phyloP scores from a whole-genome alignment of 2,329 filamentous ascomycete species.

The Calonectria montana region DNA sequence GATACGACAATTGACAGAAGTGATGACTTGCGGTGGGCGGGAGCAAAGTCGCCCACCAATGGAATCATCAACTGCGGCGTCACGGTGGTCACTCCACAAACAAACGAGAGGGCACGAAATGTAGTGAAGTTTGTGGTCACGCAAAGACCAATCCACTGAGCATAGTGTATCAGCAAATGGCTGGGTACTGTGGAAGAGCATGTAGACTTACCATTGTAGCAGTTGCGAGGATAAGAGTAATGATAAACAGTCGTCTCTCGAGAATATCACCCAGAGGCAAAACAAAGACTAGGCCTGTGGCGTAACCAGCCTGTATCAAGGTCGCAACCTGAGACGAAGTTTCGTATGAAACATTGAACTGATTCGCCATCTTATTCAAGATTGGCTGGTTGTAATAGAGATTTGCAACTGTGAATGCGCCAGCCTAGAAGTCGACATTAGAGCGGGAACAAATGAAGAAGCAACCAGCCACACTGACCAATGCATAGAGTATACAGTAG shows the following conservation, averaged over 20 bases:
- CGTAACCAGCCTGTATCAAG: slow-evolving; percentile 83
- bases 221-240: slow-evolving; percentile 74
- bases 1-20: slow-evolving; percentile 81
- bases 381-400: slow-evolving; percentile 87
- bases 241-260: slow-evolving; percentile 75
- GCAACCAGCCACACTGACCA: slow-evolving; percentile 55
- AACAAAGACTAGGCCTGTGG: slow-evolving; percentile 76
- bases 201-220: slow-evolving; percentile 68
- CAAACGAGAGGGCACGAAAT: slow-evolving; percentile 78
- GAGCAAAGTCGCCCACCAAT: slow-evolving; percentile 82
- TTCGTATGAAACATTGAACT: slow-evolving; percentile 78
- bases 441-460: background rate
- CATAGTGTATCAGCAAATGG: background rate
- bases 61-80: slow-evolving; percentile 86
- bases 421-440: slow-evolving; percentile 50
- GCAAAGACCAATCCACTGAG: slow-evolving; percentile 76
- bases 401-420: slow-evolving; percentile 80
- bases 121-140: slow-evolving; percentile 72
- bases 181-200: no score
- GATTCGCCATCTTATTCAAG: slow-evolving; percentile 77
- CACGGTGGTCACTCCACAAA: slow-evolving; percentile 82
- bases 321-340: slow-evolving; percentile 76
- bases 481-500: slow-evolving; percentile 77
- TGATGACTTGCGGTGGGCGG: slow-evolving; percentile 73
- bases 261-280: slow-evolving; percentile 81